Evolutionary conservation across 139 green algal genomes (phyloP), one percentile per base, ranked within the genome.

Genomic region (Chlamydomonas sp.): DNA sequence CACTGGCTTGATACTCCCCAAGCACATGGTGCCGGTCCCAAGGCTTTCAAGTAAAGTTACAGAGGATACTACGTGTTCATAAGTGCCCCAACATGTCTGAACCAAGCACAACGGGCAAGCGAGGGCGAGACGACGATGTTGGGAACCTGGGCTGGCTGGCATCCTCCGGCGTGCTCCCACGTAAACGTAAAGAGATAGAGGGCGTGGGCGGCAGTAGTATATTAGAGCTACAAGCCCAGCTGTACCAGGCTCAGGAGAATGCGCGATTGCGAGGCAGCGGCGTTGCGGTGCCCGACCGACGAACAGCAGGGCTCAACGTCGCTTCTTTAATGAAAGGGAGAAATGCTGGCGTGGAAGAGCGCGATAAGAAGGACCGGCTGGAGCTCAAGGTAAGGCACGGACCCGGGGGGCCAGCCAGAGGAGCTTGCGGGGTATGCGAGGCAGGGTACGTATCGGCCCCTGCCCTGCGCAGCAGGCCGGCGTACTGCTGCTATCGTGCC

Each of bases 131-230:
- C 59, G 88, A 75, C 16, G 16, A 67, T 7, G 75, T 88, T 62
- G 84, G 84, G 20, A 83, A 91, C 58, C 84, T 98, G 63, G 96
- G 96, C 57, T 98, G 96, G 96, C 89, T 98, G 3, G 92, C 96
- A 1, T 89, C 89, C 68, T 96, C 91, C n/a, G 84, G 92, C 1
- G 75, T 95, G 5, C 93, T 96, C 71, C 95, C 95, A 1, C 93
- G 92, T 20, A 97, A 97, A 84, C 75, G 88, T 17, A 89, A 90
- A 31, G 85, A 91, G 0, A 98, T 98, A 59, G 94, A 97, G 83
- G 96, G 96, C 12, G 96, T 97, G 3, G 91, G 90, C 71, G 87
- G 67, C 2, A 86, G 71, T 57, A 95, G 92, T 68, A 88, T 98
- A 18, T 80, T 98, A 31, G 94, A 96, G 58, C 89, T 98, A 59